Evolutionary conservation across 2,329 filamentous ascomycete species (phyloP).

Genomic region (Juglanconis juglandina): DNA sequence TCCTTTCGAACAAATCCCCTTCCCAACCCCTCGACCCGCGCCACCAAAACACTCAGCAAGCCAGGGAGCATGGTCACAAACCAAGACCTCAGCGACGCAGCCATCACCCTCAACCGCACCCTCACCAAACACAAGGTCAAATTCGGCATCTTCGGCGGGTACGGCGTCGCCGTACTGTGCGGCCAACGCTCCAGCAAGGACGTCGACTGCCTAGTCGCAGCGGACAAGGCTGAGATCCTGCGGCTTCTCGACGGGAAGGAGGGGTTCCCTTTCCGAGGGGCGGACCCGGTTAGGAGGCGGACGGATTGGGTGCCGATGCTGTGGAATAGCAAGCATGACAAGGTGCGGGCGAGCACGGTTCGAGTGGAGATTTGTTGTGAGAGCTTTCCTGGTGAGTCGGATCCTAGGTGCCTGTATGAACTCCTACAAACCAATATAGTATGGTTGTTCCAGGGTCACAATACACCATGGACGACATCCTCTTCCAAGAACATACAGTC

Average conservation of each 20-base stretch:
- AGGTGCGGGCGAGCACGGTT: background rate
- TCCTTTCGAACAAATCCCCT: too few relatives aligned
- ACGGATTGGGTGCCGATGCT: background rate
- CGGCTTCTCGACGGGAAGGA: background rate
- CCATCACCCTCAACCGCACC: background rate
- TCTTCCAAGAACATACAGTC: too few relatives aligned
- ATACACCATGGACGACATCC: too few relatives aligned
- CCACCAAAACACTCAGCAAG: too few relatives aligned
- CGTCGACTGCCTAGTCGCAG: background rate
- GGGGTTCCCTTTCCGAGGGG: background rate
- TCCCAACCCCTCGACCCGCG: too few relatives aligned
- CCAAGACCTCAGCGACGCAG: background rate
- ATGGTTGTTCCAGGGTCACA: too few relatives aligned
- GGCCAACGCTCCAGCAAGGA: background rate
- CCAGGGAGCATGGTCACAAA: background rate
- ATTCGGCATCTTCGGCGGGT: background rate
- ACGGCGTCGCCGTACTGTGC: background rate
- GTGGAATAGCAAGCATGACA: background rate
- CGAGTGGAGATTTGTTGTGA: background rate
- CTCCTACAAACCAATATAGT: too few relatives aligned
- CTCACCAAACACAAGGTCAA: background rate
- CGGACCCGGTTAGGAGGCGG: background rate
- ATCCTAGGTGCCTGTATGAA: too few relatives aligned
- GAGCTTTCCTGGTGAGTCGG: background rate
- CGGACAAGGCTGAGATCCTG: background rate